A percentile compares a stretch with the other conserved stretches of the same genome.
Conservation (phyloP, 2,329 filamentous ascomycete species). For the Stachybotrys elegans region DNA sequence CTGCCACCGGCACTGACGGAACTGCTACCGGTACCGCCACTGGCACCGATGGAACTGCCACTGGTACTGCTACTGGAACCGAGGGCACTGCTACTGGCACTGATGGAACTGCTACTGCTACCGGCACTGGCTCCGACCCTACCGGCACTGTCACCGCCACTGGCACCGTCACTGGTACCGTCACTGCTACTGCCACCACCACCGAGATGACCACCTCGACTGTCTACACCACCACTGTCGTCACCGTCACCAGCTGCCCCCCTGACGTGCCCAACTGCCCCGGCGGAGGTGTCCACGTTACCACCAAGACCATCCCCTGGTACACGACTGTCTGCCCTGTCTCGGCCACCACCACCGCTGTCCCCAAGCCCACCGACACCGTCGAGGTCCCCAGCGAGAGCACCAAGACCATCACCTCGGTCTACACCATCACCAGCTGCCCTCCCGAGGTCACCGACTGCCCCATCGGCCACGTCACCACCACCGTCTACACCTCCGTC, state of each 20-base stretch:
- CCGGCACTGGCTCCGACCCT: slow-evolving; percentile 1
- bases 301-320: slow-evolving; percentile 17
- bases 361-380: slow-evolving; percentile 3
- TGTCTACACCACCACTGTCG: slow-evolving; percentile 25
- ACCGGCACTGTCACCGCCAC: slow-evolving; percentile 2
- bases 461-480: slow-evolving; percentile 24
- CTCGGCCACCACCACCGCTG: slow-evolving; percentile 3
- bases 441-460: slow-evolving; percentile 54
- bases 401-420: slow-evolving; percentile 20
- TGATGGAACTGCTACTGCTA: slow-evolving; percentile 8
- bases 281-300: slow-evolving; percentile 22
- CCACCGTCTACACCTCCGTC: slow-evolving; percentile 11
- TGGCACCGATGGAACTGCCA: slow-evolving; percentile 11
- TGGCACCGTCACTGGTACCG: slow-evolving; percentile 5
- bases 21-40: slow-evolving; percentile 15
- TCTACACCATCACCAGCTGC: slow-evolving; percentile 54
- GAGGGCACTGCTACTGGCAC: slow-evolving; percentile 5
- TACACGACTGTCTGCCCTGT: slow-evolving; percentile 19
- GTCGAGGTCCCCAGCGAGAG: slow-evolving; percentile 1
- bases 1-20: too few relatives aligned
- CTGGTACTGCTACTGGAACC: background rate
- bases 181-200: slow-evolving; percentile 20
- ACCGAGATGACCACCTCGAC: slow-evolving; percentile 23
- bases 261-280: slow-evolving; percentile 42
- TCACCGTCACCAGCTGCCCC: slow-evolving; percentile 29